phyloP scores from a whole-genome alignment of 345 rosid genomes.

The Citrus unshiu region DNA sequence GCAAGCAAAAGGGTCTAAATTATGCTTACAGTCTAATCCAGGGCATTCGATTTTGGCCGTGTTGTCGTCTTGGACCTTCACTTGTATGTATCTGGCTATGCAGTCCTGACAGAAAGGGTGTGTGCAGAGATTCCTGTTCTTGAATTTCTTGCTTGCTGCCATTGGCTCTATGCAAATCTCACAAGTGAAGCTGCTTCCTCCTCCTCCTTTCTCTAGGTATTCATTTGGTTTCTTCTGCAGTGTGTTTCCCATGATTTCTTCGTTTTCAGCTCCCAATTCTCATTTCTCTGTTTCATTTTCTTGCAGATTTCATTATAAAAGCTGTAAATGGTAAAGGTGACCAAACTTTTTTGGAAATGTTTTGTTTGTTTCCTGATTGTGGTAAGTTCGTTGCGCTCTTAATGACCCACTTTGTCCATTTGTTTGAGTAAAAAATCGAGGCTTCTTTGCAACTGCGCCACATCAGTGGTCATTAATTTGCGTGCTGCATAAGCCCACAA shows the following conservation, averaged over 20 bases:
- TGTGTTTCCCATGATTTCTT: neutral
- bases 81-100: conserved; percentile 24
- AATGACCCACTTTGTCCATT: neutral
- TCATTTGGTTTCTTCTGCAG: neutral
- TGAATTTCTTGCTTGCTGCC: conserved; percentile 19
- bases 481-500: too few species aligned
- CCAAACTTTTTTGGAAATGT: too few species aligned
- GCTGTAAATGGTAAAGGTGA: too few species aligned
- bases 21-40: conserved; percentile 20
- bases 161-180: conserved; percentile 29
- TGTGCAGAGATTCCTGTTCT: conserved; percentile 13
- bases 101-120: conserved; percentile 32
- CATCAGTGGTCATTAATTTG: too few species aligned
- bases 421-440: too few species aligned
- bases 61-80: conserved; percentile 18
- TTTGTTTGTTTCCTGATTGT: too few species aligned
- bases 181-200: conserved; percentile 19
- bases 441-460: too few species aligned
- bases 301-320: too few species aligned
- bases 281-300: too few species aligned
- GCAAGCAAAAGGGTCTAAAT: conserved; percentile 25
- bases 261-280: too few species aligned
- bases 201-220: too few species aligned
- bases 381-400: neutral
- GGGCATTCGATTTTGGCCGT: conserved; percentile 22